A percentile compares a stretch with the other conserved stretches of the same genome.
These are phyloP conservation scores for Phytophthora idaei DNA, from an alignment of 352 stramenopile genomes.

Conservation along the genomic window DNA sequence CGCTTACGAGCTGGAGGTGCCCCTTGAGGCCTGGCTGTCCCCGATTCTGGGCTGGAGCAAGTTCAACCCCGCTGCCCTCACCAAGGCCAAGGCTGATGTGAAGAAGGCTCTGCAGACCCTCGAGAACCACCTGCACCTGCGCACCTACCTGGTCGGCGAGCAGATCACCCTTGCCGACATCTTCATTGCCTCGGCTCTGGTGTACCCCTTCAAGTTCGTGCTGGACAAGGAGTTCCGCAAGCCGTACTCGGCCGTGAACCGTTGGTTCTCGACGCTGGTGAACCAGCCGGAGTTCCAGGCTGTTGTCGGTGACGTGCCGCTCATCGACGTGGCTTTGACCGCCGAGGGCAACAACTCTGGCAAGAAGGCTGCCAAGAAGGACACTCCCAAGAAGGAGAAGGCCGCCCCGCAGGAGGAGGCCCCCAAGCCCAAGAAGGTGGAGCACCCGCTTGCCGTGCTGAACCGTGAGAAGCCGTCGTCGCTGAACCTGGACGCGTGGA, in stretches of 20 bases:
- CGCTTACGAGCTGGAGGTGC: conserved; percentile 91
- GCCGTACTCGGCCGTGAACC: conserved; percentile 84
- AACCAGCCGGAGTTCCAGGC: conserved; percentile 93
- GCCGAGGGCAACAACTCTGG: conserved; percentile 63
- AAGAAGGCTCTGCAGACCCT: conserved; percentile 48
- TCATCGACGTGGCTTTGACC: conserved; percentile 29
- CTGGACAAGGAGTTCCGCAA: conserved; percentile 90
- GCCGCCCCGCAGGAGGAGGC: conserved; percentile 44
- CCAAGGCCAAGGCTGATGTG: conserved; percentile 92
- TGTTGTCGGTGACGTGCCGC: conserved; percentile 90
- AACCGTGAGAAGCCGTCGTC: conserved; percentile 74
- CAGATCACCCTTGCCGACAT: conserved; percentile 96
- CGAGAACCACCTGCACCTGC: conserved; percentile 33
- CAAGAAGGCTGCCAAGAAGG: conserved; percentile 38
- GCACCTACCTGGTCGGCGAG: conserved; percentile 93
- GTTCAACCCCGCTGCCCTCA: conserved; percentile 73
- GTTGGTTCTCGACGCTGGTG: conserved; percentile 94
- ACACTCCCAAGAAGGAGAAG: conserved; percentile 54
- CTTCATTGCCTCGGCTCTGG: conserved; percentile 78
- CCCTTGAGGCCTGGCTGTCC: conserved; percentile 88
- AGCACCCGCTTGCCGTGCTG: conserved; percentile 51
- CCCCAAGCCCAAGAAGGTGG: conserved; percentile 76
- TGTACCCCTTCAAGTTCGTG: conserved; percentile 96
- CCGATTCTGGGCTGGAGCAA: conserved; percentile 86
- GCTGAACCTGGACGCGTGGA: conserved; percentile 91